Evolutionary conservation across 257 asterid genomes (phyloP).

Genomic region (Capsicum chinense): DNA sequence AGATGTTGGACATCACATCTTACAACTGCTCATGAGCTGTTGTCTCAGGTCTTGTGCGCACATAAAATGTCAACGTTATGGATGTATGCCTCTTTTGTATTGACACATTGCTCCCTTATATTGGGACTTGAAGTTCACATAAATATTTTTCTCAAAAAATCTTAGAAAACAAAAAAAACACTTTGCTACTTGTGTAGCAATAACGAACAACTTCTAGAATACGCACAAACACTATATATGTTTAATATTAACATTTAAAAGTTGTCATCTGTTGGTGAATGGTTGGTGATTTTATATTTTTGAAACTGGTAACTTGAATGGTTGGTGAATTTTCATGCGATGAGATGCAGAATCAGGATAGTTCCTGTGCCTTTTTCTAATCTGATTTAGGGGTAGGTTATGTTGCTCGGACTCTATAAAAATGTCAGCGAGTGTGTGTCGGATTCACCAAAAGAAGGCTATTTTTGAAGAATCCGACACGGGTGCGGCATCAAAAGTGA

Average conservation of each 20-base stretch:
- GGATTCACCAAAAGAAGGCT: too few species aligned
- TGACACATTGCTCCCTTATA: background rate
- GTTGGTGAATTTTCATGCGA: conserved; percentile 7
- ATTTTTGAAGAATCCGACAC: too few species aligned
- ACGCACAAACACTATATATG: background rate
- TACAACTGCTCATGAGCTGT: conserved; percentile 20
- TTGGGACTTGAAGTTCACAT: background rate
- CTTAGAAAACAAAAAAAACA: background rate
- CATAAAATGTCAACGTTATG: background rate
- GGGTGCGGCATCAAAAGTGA: too few species aligned
- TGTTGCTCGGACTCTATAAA: too few species aligned
- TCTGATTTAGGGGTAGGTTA: background rate
- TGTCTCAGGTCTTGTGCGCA: background rate
- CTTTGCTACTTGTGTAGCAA: background rate
- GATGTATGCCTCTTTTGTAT: background rate
- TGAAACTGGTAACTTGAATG: too few species aligned
- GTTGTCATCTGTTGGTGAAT: background rate
- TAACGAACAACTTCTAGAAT: background rate
- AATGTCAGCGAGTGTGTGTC: too few species aligned
- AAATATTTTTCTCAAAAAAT: background rate
- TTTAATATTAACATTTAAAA: background rate
- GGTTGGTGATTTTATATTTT: too few species aligned
- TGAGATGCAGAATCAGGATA: background rate
- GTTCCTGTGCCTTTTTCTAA: background rate
- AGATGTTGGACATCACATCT: background rate